Conservation (phyloP, 2,329 filamentous ascomycete genomes). For the Cladosporium sp. region DNA sequence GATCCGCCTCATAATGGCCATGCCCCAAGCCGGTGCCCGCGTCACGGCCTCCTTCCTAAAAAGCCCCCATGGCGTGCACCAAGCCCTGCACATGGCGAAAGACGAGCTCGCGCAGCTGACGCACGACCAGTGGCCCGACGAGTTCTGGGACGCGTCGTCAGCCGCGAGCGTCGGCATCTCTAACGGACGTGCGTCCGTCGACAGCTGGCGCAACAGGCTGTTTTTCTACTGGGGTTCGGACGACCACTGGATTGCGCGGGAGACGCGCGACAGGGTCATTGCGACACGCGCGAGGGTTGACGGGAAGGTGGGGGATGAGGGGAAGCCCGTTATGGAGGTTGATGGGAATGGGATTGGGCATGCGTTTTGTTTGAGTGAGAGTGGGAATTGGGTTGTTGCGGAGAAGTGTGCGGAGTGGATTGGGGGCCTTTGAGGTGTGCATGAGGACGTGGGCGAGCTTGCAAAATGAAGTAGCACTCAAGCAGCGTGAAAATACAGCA, state of each 20-base stretch:
- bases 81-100: constrained; percentile 53
- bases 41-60: constrained; percentile 47
- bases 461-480: too few species aligned
- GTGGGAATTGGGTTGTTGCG: constrained; percentile 43
- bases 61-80: constrained; percentile 43
- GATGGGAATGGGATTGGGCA: constrained; percentile 51
- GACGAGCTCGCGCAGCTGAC: constrained; percentile 54
- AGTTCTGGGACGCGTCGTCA: constrained; percentile 50
- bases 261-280: constrained; percentile 52
- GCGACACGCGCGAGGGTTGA: constrained; percentile 31
- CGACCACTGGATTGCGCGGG: constrained; percentile 57
- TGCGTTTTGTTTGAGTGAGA: constrained; percentile 51
- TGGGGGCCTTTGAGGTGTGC: not conserved
- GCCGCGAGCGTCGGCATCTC: not conserved
- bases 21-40: constrained; percentile 38
- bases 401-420: constrained; percentile 46
- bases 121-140: constrained; percentile 51
- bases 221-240: constrained; percentile 54
- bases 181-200: not conserved
- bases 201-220: constrained; percentile 33
- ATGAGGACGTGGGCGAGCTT: too few species aligned
- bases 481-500: too few species aligned
- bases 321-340: constrained; percentile 47
- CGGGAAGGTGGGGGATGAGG: constrained; percentile 18
- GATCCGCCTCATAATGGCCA: constrained; percentile 38